Conservation (phyloP, 192 early-diverging fungal genomes). For the Anaeromyces robustus region DNA sequence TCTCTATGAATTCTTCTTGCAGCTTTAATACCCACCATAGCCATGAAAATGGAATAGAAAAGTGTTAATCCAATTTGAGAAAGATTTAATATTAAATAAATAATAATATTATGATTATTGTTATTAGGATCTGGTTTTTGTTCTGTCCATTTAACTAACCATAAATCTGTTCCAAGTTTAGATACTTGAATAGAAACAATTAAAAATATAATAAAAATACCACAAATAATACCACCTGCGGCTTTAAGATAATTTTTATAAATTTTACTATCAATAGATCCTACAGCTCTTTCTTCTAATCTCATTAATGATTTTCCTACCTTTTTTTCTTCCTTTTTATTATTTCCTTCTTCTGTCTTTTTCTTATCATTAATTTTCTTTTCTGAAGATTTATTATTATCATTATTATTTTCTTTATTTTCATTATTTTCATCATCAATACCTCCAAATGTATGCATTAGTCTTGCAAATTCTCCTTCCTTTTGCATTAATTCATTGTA, state of each 20-base stretch:
- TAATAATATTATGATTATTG: constrained; percentile 34
- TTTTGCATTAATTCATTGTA: constrained; percentile 39
- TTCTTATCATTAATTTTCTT: constrained; percentile 6
- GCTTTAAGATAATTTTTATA: constrained; percentile 59
- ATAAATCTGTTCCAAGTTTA: constrained; percentile 28
- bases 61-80: constrained; percentile 38
- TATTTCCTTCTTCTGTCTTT: constrained; percentile 11
- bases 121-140: constrained; percentile 10
- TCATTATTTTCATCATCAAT: constrained; percentile 4
- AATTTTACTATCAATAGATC: constrained; percentile 55
- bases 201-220: constrained; percentile 22
- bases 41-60: constrained; percentile 39
- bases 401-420: background rate
- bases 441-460: no score
- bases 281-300: constrained; percentile 70
- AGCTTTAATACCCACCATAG: constrained; percentile 35
- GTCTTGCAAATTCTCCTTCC: constrained; percentile 10
- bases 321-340: no score
- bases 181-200: constrained; percentile 35
- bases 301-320: constrained; percentile 30
- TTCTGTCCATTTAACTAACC: constrained; percentile 46
- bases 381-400: background rate
- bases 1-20: constrained; percentile 49
- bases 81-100: constrained; percentile 49
- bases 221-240: constrained; percentile 34